Evolutionary conservation across 2,329 filamentous ascomycete species (phyloP).

Genomic region (Trichothecium sympodiale): DNA sequence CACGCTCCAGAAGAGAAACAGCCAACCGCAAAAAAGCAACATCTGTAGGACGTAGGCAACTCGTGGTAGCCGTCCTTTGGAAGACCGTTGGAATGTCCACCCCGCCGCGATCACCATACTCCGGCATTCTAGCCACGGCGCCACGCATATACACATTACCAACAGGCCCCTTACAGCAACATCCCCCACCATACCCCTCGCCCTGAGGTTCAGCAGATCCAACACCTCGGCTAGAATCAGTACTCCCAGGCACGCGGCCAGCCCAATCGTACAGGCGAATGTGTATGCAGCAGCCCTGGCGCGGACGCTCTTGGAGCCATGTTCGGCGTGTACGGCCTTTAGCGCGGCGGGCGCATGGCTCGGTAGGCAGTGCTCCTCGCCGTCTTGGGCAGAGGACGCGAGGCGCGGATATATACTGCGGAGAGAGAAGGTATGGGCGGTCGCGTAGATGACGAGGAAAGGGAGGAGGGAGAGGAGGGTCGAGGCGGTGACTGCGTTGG

Average conservation of each 20-base stretch:
- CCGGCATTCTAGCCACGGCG: conserved; percentile 71
- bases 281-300: conserved; percentile 47
- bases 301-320: conserved; percentile 39
- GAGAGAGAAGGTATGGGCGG: conserved; percentile 51
- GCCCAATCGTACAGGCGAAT: conserved; percentile 66
- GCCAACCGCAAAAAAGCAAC: conserved; percentile 54
- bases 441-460: conserved; percentile 59
- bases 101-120: conserved; percentile 47
- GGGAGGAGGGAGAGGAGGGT: conserved; percentile 53
- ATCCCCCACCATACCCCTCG: conserved; percentile 56
- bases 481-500: conserved; percentile 28
- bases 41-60: conserved; percentile 55
- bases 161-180: conserved; percentile 61
- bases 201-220: conserved; percentile 57
- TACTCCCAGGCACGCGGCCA: conserved; percentile 68
- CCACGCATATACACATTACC: conserved; percentile 60
- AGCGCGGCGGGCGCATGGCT: conserved; percentile 49
- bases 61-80: conserved; percentile 44
- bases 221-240: conserved; percentile 78
- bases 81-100: conserved; percentile 48
- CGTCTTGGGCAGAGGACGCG: conserved; percentile 34
- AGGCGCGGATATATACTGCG: conserved; percentile 65
- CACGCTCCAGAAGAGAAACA: conserved; percentile 66
- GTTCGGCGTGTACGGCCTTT: conserved; percentile 47
- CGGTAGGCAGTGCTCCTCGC: conserved; percentile 50